Percentiles rank a stretch among this genome's conserved stretches.
Evolutionary conservation across 2,329 filamentous ascomycete species (phyloP).

Genomic region (Chaetomiaceae sp.): DNA sequence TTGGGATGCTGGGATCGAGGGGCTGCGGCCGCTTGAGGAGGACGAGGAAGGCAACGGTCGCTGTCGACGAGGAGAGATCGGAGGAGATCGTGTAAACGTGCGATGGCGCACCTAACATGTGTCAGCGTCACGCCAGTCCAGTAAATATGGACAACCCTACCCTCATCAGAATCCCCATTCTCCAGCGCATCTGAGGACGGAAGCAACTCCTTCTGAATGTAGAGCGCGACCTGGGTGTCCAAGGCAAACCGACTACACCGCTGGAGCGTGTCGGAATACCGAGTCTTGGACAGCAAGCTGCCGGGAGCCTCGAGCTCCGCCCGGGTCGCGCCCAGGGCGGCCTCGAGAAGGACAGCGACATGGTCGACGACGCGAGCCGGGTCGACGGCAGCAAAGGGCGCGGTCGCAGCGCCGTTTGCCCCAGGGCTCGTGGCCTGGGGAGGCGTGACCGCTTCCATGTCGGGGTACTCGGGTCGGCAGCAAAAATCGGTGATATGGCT

Average conservation of each 20-base stretch:
- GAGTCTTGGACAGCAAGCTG: slow-evolving; percentile 72
- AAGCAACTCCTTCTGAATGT: slow-evolving; percentile 79
- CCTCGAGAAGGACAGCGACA: slow-evolving; percentile 64
- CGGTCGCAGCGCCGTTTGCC: slow-evolving; percentile 43
- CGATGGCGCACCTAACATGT: slow-evolving; percentile 29
- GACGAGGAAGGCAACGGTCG: slow-evolving; percentile 81
- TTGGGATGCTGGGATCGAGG: slow-evolving; percentile 76
- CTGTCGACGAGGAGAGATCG: slow-evolving; percentile 73
- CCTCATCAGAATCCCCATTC: slow-evolving; percentile 43
- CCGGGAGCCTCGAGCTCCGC: slow-evolving; percentile 75
- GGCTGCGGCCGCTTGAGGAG: slow-evolving; percentile 86
- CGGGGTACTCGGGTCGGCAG: slow-evolving; percentile 1
- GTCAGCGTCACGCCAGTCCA: slow-evolving; percentile 26
- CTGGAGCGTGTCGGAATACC: slow-evolving; percentile 74
- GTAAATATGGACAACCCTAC: slow-evolving; percentile 32
- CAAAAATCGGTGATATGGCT: not conserved
- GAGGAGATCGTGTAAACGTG: slow-evolving; percentile 77
- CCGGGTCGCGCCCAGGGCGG: slow-evolving; percentile 69
- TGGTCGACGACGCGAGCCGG: slow-evolving; percentile 68
- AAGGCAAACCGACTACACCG: slow-evolving; percentile 85
- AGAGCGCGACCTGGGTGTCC: slow-evolving; percentile 82
- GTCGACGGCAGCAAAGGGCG: slow-evolving; percentile 57
- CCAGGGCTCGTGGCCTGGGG: slow-evolving; percentile 40
- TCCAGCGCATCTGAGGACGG: slow-evolving; percentile 49
- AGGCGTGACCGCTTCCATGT: slow-evolving; percentile 30